phyloP scores from a whole-genome alignment of 1,284 basidiomycete genomes.

The Sanghuangporus sanghuang region DNA sequence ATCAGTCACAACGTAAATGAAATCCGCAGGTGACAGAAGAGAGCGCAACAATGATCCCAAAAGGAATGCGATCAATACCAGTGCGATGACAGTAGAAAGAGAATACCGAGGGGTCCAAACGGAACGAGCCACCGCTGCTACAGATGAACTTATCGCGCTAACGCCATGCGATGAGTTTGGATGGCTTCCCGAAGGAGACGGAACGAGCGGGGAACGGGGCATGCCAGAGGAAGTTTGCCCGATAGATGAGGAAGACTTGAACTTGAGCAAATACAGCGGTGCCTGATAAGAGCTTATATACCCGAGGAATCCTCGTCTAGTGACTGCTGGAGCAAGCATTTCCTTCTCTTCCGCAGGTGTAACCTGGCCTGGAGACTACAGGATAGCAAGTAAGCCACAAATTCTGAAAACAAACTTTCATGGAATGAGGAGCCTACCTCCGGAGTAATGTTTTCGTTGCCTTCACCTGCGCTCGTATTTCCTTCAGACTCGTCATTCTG shows the following conservation, averaged over 20 bases:
- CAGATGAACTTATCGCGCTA: not conserved
- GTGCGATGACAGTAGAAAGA: slow-evolving; percentile 65
- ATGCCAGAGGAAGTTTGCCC: not conserved
- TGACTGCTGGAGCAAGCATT: not conserved
- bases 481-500: not conserved
- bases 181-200: not conserved
- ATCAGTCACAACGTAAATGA: slow-evolving; percentile 72
- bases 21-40: slow-evolving; percentile 86
- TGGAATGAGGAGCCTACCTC: not conserved
- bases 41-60: slow-evolving; percentile 87
- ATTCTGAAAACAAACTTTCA: not conserved
- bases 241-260: not conserved
- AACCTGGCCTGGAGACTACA: not conserved
- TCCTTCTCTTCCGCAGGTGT: slow-evolving; percentile 15
- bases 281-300: slow-evolving; percentile 44
- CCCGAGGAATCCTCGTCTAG: slow-evolving; percentile 30
- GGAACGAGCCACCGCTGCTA: slow-evolving; percentile 6
- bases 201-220: not conserved
- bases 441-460: not conserved
- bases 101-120: slow-evolving; percentile 29
- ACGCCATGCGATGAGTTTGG: not conserved
- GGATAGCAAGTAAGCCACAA: not conserved
- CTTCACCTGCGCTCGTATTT: not conserved
- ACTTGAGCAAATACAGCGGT: slow-evolving; percentile 25
- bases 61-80: slow-evolving; percentile 85